phyloP scores from a whole-genome alignment of 345 rosid species.

The Reutealis trisperma region DNA sequence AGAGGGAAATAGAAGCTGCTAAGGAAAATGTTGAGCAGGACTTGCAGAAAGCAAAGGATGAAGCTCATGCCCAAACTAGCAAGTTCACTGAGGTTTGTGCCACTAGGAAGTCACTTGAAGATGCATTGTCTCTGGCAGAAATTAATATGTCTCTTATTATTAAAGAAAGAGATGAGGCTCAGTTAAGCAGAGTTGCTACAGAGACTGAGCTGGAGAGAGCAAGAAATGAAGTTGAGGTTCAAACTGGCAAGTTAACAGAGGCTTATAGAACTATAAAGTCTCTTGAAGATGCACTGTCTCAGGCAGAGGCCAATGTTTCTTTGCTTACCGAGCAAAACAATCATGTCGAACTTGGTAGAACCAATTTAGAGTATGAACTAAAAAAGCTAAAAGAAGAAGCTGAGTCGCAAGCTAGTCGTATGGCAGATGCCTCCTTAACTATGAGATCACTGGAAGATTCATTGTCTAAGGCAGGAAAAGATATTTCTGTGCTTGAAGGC shows the following conservation, averaged over 20 bases:
- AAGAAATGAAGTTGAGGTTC: slow-evolving; percentile 49
- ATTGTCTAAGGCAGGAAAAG: slow-evolving; percentile 51
- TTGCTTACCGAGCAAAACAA: slow-evolving; percentile 53
- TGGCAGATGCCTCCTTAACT: slow-evolving; percentile 50
- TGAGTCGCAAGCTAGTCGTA: slow-evolving; percentile 47
- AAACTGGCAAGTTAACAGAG: slow-evolving; percentile 54
- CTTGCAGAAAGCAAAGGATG: slow-evolving; percentile 56
- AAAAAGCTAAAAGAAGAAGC: slow-evolving; percentile 59
- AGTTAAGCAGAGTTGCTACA: slow-evolving; percentile 45
- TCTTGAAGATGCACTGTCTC: slow-evolving; percentile 56
- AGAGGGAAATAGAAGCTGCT: slow-evolving; percentile 47
- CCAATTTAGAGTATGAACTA: slow-evolving; percentile 55
- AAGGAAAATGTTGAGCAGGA: slow-evolving; percentile 56
- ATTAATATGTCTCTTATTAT: slow-evolving; percentile 48
- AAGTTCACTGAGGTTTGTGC: slow-evolving; percentile 54
- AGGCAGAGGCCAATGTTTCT: slow-evolving; percentile 53
- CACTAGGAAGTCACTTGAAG: slow-evolving; percentile 59
- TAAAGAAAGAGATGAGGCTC: slow-evolving; percentile 74
- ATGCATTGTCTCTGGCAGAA: slow-evolving; percentile 60
- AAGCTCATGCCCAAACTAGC: slow-evolving; percentile 49
- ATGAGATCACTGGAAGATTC: slow-evolving; percentile 64
- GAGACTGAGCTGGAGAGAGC: slow-evolving; percentile 58
- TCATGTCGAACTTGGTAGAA: slow-evolving; percentile 36
- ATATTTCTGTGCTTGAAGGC: slow-evolving; percentile 51
- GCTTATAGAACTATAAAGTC: slow-evolving; percentile 59